These are phyloP conservation scores for Gautieria morchelliformis DNA, from an alignment of 768 basidiomycete genomes.

Conservation along the genomic window DNA sequence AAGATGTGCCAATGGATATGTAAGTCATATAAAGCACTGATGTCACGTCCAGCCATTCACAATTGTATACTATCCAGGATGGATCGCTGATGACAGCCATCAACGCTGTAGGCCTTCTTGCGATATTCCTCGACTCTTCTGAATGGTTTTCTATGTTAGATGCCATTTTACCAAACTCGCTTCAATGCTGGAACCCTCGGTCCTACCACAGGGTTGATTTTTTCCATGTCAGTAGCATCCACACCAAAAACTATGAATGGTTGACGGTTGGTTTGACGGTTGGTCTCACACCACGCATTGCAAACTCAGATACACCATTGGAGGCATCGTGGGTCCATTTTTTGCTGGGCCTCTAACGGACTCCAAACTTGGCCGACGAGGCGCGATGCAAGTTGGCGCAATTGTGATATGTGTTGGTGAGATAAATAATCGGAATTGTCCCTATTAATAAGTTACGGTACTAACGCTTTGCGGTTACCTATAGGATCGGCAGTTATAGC, in stretches of 20 bases:
- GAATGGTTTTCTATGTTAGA: constrained; percentile 1
- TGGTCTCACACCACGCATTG: background rate
- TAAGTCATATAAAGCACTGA: background rate
- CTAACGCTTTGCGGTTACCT: constrained; percentile 5
- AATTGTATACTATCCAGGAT: constrained; percentile 4
- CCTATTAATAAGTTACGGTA: background rate
- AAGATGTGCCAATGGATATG: constrained; percentile 18
- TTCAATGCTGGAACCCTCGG: constrained; percentile 16
- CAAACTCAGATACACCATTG: constrained; percentile 16
- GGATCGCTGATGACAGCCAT: constrained; percentile 15
- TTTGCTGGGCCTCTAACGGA: constrained; percentile 23
- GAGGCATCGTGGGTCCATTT: constrained; percentile 20
- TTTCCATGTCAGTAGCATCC: constrained; percentile 15
- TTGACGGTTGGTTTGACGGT: too few species aligned
- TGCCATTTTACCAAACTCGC: constrained; percentile 16
- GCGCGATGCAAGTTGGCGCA: constrained; percentile 21
- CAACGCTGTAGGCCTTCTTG: constrained; percentile 6
- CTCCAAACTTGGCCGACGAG: constrained; percentile 19
- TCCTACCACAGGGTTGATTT: constrained; percentile 16
- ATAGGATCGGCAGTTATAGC: constrained; percentile 38
- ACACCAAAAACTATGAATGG: background rate
- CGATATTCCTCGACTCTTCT: background rate
- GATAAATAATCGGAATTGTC: background rate
- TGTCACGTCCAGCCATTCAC: background rate
- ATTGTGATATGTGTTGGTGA: constrained; percentile 11